A percentile compares a stretch with the other conserved stretches of the same genome.
Conservation (phyloP, 164 flowering plant species). For the Vitis rupestris region DNA sequence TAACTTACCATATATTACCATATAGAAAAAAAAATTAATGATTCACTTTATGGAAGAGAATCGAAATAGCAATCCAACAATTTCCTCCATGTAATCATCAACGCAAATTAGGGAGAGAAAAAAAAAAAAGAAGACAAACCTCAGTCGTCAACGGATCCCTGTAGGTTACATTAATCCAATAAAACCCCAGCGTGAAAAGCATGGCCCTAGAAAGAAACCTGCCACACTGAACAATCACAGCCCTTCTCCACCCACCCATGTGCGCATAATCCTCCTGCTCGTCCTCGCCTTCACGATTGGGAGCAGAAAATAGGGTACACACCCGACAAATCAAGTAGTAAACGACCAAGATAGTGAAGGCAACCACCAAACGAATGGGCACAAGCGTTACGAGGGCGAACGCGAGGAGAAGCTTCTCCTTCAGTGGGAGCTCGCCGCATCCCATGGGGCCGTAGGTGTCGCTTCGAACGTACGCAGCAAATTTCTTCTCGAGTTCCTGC, state of each 20-base stretch:
- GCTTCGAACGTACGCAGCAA: conserved; percentile 68
- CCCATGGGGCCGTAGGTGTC: conserved; percentile 96
- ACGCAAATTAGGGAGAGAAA: not conserved
- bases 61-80: no score
- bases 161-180: conserved; percentile 43
- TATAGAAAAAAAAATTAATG: no score
- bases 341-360: conserved; percentile 35
- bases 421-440: conserved; percentile 58
- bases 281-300: conserved; percentile 47
- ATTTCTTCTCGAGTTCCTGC: conserved; percentile 75
- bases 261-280: conserved; percentile 84
- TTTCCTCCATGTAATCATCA: no score
- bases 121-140: conserved; percentile 16
- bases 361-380: conserved; percentile 60
- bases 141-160: conserved; percentile 11
- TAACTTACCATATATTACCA: no score
- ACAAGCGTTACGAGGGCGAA: conserved; percentile 62
- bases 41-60: no score
- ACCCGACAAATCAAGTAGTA: conserved; percentile 59
- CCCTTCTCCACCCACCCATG: conserved; percentile 72
- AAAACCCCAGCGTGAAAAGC: conserved; percentile 63
- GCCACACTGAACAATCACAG: conserved; percentile 47
- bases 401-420: conserved; percentile 65
- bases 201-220: conserved; percentile 49
- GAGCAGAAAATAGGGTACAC: conserved; percentile 59